Evolutionary conservation across 768 basidiomycete genomes (phyloP).

Genomic region (Calocera cornea): DNA sequence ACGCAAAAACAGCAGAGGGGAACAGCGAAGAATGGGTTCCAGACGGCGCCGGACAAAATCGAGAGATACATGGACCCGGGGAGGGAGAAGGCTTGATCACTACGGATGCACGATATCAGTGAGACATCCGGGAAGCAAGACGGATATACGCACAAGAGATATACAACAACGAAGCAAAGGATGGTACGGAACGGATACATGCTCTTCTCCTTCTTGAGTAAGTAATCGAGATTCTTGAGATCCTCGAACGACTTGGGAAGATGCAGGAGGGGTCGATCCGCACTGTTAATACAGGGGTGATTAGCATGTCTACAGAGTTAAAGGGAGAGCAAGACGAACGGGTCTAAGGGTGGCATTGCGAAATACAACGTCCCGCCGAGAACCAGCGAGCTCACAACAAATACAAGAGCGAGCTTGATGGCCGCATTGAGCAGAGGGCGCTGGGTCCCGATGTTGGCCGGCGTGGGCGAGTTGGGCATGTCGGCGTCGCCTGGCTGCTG

Average conservation of each 20-base stretch:
- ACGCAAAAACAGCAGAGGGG: slow-evolving; percentile 91
- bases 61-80: slow-evolving; percentile 98
- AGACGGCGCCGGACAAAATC: slow-evolving; percentile 90
- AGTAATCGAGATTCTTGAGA: slow-evolving; percentile 68
- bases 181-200: slow-evolving; percentile 77
- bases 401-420: slow-evolving; percentile 70
- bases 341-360: slow-evolving; percentile 63
- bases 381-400: slow-evolving; percentile 50
- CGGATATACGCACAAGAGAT: slow-evolving; percentile 66
- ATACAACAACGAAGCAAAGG: slow-evolving; percentile 75
- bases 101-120: slow-evolving; percentile 22
- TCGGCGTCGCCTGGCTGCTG: neutral
- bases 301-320: slow-evolving; percentile 4
- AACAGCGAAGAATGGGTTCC: slow-evolving; percentile 75
- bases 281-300: slow-evolving; percentile 31
- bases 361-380: slow-evolving; percentile 71
- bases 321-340: slow-evolving; percentile 35
- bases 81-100: slow-evolving; percentile 89
- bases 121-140: neutral
- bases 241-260: slow-evolving; percentile 82
- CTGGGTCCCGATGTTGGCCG: slow-evolving; percentile 21
- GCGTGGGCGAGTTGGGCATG: neutral
- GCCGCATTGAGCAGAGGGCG: slow-evolving; percentile 65
- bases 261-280: slow-evolving; percentile 59
- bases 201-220: slow-evolving; percentile 83